Conservation (phyloP, 768 basidiomycete genomes). For the Suillus discolor region DNA sequence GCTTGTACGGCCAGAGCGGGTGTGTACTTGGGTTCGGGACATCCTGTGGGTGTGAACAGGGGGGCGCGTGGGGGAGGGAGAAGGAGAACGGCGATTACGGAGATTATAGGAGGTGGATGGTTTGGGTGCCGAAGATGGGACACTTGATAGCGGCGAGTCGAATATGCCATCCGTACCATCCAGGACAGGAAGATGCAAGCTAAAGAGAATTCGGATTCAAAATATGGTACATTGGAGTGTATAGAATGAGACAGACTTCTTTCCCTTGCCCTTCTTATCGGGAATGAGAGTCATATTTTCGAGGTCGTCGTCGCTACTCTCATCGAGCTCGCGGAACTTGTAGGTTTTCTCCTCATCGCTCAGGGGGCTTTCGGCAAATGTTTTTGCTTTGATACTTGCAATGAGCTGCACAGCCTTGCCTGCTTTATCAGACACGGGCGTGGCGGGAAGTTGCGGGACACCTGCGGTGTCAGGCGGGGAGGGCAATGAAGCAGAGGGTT, state of each 20-base stretch:
- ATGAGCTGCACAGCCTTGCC: slow-evolving; percentile 60
- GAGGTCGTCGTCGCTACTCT: slow-evolving; percentile 53
- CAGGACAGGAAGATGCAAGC: slow-evolving; percentile 9
- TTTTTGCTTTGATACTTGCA: slow-evolving; percentile 65
- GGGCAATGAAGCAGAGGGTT: slow-evolving; percentile 17
- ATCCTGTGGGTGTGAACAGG: not conserved
- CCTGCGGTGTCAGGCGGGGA: slow-evolving; percentile 28
- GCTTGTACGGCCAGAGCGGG: slow-evolving; percentile 23
- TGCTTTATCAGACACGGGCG: slow-evolving; percentile 35
- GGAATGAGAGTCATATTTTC: slow-evolving; percentile 18
- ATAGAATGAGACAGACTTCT: slow-evolving; percentile 14
- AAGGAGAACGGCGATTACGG: slow-evolving; percentile 8
- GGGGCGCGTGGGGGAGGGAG: slow-evolving; percentile 10
- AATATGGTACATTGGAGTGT: not conserved
- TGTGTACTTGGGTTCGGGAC: not conserved
- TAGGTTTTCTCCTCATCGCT: slow-evolving; percentile 45
- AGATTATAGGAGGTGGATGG: not conserved
- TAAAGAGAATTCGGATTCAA: slow-evolving; percentile 9
- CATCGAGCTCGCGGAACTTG: slow-evolving; percentile 47
- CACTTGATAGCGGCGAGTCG: slow-evolving; percentile 27
- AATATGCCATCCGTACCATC: slow-evolving; percentile 10
- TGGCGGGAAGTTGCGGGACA: slow-evolving; percentile 26
- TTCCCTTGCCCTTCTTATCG: slow-evolving; percentile 4
- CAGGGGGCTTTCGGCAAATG: slow-evolving; percentile 47
- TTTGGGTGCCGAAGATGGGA: slow-evolving; percentile 16